Percentiles rank a stretch among this genome's conserved stretches.
Conservation (phyloP, 495 filamentous ascomycete species). For the Rostrohypoxylon terebratum region DNA sequence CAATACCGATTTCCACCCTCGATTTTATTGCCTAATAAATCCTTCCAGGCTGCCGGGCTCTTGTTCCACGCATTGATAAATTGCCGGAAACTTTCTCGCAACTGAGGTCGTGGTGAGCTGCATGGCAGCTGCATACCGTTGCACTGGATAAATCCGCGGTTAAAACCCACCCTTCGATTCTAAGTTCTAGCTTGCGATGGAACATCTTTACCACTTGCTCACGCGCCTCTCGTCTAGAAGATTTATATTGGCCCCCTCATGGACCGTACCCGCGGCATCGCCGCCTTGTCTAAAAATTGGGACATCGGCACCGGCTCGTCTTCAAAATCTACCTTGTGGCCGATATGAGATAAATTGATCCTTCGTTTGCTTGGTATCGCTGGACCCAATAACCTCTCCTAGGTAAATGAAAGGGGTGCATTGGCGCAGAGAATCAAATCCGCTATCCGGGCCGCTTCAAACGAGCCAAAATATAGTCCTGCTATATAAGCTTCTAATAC, state of each 20-base stretch:
- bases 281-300: slow-evolving; percentile 36
- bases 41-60: slow-evolving; percentile 43
- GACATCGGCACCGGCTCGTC: slow-evolving; percentile 24
- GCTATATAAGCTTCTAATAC: not conserved
- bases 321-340: slow-evolving; percentile 19
- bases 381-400: slow-evolving; percentile 24
- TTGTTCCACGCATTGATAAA: slow-evolving; percentile 21
- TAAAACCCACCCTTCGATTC: slow-evolving; percentile 36
- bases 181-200: slow-evolving; percentile 38
- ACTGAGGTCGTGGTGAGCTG: slow-evolving; percentile 33
- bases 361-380: slow-evolving; percentile 1
- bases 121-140: slow-evolving; percentile 43
- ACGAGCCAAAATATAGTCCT: not conserved
- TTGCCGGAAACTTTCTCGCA: slow-evolving; percentile 24
- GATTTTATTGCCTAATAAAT: slow-evolving; percentile 38
- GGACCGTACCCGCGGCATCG: slow-evolving; percentile 24
- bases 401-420: slow-evolving; percentile 17
- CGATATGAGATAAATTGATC: slow-evolving; percentile 32
- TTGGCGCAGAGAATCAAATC: slow-evolving; percentile 3
- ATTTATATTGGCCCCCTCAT: not conserved
- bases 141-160: slow-evolving; percentile 44
- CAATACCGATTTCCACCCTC: slow-evolving; percentile 29
- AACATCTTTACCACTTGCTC: slow-evolving; percentile 24
- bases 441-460: slow-evolving; percentile 23
- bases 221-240: slow-evolving; percentile 34